phyloP scores from a whole-genome alignment of 305 asterid species.

The Fraxinus baroniana region DNA sequence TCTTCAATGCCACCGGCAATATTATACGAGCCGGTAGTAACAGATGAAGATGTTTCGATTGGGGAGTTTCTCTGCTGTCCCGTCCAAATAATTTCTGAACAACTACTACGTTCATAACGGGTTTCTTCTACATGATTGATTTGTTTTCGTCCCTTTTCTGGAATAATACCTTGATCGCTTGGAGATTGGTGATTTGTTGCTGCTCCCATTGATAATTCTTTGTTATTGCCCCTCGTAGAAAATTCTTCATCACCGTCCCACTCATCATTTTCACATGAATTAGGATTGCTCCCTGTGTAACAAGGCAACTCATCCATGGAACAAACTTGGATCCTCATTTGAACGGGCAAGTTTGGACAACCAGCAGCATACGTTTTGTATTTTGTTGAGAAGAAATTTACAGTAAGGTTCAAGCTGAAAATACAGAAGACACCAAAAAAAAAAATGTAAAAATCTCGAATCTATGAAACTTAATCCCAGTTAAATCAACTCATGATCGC shows the following conservation, averaged over 20 bases:
- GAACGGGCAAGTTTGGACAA: conserved; percentile 69
- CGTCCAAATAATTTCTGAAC: conserved; percentile 3
- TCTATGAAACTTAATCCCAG: not conserved
- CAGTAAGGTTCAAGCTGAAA: conserved; percentile 70
- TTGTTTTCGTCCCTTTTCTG: conserved; percentile 21
- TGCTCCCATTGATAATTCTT: conserved; percentile 22
- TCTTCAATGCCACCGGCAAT: conserved; percentile 23
- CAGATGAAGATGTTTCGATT: conserved; percentile 18
- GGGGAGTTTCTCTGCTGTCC: conserved; percentile 19
- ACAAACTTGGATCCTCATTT: conserved; percentile 57
- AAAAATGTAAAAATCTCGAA: not conserved
- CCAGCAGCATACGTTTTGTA: conserved; percentile 51
- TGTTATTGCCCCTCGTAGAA: conserved; percentile 17
- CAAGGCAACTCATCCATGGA: conserved; percentile 84
- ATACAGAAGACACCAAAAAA: not conserved
- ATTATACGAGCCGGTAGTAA: conserved; percentile 17
- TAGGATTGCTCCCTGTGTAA: conserved; percentile 36
- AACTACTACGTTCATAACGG: conserved; percentile 4
- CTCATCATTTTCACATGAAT: conserved; percentile 27
- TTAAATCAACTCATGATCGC: not conserved
- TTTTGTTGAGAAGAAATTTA: conserved; percentile 86
- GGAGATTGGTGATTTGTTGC: conserved; percentile 7
- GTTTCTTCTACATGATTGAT: conserved; percentile 25
- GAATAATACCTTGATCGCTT: conserved; percentile 8
- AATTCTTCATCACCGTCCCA: conserved; percentile 33